A percentile compares a stretch with the other conserved stretches of the same genome.
phyloP scores from a whole-genome alignment of 2,329 filamentous ascomycete species.

The Phialophora chinensis region DNA sequence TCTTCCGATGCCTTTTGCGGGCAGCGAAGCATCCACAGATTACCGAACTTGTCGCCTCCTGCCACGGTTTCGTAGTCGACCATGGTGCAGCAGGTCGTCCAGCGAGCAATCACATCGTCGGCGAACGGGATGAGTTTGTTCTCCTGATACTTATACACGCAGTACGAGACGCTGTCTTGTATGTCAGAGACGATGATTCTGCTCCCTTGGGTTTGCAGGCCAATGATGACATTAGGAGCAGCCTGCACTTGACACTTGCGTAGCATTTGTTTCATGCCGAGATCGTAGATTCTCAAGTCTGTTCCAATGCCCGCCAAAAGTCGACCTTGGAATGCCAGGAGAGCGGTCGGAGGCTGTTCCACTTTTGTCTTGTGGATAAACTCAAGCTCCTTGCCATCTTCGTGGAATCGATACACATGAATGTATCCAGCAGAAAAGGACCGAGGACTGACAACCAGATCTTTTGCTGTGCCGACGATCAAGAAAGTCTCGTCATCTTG shows the following conservation, averaged over 20 bases:
- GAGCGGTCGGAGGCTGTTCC: slow-evolving; percentile 85
- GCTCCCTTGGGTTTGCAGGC: slow-evolving; percentile 85
- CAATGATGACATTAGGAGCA: slow-evolving; percentile 81
- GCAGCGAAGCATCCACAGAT: slow-evolving; percentile 89
- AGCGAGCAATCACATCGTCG: slow-evolving; percentile 86
- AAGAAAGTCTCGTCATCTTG: slow-evolving; percentile 89
- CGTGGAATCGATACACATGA: slow-evolving; percentile 87
- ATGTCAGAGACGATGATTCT: slow-evolving; percentile 92
- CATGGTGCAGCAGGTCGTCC: slow-evolving; percentile 91
- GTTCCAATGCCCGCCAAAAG: slow-evolving; percentile 84
- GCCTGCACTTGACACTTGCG: slow-evolving; percentile 87
- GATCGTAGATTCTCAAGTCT: slow-evolving; percentile 84
- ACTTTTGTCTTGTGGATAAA: slow-evolving; percentile 97
- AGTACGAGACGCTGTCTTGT: slow-evolving; percentile 87
- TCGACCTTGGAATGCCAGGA: slow-evolving; percentile 90
- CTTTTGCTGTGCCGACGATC: slow-evolving; percentile 92
- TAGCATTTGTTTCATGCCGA: slow-evolving; percentile 89
- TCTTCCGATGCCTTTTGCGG: slow-evolving; percentile 85
- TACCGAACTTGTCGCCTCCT: slow-evolving; percentile 97
- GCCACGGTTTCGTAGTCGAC: slow-evolving; percentile 96
- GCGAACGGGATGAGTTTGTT: slow-evolving; percentile 93
- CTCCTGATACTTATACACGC: slow-evolving; percentile 89
- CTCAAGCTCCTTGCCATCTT: slow-evolving; percentile 84
- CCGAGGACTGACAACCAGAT: slow-evolving; percentile 79
- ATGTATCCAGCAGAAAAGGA: slow-evolving; percentile 81